A percentile compares a stretch with the other conserved stretches of the same genome.
phyloP scores from a whole-genome alignment of 495 filamentous ascomycete genomes.

The Penicillium herquei region DNA sequence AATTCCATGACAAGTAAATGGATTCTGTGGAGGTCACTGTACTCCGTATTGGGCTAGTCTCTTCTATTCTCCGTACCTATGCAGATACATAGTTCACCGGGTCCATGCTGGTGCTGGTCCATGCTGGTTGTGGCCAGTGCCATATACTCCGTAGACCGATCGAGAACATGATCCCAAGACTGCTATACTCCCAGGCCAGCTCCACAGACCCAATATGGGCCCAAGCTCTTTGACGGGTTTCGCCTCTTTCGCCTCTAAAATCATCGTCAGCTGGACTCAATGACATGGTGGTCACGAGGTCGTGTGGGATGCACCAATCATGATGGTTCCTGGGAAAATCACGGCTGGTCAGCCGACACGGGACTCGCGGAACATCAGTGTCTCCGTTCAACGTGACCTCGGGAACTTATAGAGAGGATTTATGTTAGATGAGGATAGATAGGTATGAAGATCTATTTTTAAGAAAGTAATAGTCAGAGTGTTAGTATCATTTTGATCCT shows the following conservation, averaged over 20 bases:
- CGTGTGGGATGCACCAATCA: conserved; percentile 8
- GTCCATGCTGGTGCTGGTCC: no score
- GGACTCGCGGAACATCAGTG: conserved; percentile 18
- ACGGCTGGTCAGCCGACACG: conserved; percentile 24
- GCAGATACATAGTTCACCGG: no score
- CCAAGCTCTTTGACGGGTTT: not conserved
- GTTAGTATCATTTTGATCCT: no score
- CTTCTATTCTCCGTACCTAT: no score
- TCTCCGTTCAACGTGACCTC: conserved; percentile 11
- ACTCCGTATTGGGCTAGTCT: no score
- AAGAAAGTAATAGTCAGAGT: not conserved
- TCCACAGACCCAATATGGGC: not conserved
- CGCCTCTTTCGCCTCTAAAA: not conserved
- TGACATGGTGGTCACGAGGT: conserved; percentile 26
- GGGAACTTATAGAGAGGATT: no score
- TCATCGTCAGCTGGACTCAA: conserved; percentile 27
- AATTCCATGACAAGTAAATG: no score
- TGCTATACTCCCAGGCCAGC: not conserved
- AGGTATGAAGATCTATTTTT: no score
- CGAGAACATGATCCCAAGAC: not conserved
- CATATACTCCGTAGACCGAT: not conserved
- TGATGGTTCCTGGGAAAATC: conserved; percentile 20
- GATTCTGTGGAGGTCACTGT: no score
- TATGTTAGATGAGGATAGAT: no score
- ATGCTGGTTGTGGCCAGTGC: no score